A percentile compares a stretch with the other conserved stretches of the same genome.
phyloP scores from a whole-genome alignment of 257 asterid species.

The Solanum pimpinellifolium region DNA sequence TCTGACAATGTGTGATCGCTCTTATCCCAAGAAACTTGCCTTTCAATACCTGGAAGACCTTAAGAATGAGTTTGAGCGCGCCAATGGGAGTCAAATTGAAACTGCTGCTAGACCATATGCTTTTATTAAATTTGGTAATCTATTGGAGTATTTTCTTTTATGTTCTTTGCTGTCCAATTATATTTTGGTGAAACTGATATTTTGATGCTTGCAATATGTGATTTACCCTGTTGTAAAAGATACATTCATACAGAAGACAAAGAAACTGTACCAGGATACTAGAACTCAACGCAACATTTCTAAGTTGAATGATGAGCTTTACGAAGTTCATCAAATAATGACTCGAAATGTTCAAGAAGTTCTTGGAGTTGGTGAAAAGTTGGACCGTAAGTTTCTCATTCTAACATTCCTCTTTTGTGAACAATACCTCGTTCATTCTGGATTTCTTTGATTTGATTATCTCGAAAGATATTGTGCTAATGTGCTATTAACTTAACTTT shows the following conservation, averaged over 20 bases:
- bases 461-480: not conserved
- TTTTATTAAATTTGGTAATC: constrained; percentile 84
- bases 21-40: constrained; percentile 92
- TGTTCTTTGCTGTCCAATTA: not conserved
- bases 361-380: constrained; percentile 96
- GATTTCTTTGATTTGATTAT: not conserved
- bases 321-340: constrained; percentile 99
- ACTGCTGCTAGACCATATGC: constrained; percentile 99
- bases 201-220: not conserved
- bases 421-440: not conserved
- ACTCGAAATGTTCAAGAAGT: constrained; percentile 99
- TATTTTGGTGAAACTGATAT: not conserved
- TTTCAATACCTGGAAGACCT: constrained; percentile 94
- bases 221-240: constrained; percentile 28
- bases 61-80: constrained; percentile 85
- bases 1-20: constrained; percentile 93
- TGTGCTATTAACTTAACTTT: not conserved
- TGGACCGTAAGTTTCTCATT: constrained; percentile 69
- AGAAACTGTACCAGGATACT: constrained; percentile 91
- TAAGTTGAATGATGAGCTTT: constrained; percentile 91
- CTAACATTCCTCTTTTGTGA: not conserved
- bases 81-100: constrained; percentile 79
- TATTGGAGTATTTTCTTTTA: not conserved
- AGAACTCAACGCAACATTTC: constrained; percentile 82
- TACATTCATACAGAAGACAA: constrained; percentile 85